phyloP scores from a whole-genome alignment of 805 yeast species.

The Suhomyces sp. region DNA sequence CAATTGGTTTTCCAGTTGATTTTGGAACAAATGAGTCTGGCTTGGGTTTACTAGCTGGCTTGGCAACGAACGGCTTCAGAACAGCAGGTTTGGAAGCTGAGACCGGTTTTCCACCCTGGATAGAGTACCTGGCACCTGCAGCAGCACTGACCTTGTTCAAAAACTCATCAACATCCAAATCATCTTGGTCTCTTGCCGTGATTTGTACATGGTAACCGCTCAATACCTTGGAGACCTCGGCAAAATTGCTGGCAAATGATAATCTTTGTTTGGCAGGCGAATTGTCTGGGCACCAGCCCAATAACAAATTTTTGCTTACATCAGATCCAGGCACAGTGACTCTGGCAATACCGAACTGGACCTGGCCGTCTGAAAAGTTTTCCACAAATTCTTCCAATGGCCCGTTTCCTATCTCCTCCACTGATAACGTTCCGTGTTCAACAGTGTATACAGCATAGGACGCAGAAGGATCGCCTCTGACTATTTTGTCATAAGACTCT shows the following conservation, averaged over 20 bases:
- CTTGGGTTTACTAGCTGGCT: conserved; percentile 31
- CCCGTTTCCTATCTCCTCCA: conserved; percentile 54
- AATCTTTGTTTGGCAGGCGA: conserved; percentile 77
- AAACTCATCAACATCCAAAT: conserved; percentile 75
- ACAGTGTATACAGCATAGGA: conserved; percentile 84
- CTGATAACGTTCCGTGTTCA: conserved; percentile 50
- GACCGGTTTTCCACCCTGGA: conserved; percentile 35
- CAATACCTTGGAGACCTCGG: conserved; percentile 66
- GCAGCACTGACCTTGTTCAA: conserved; percentile 79
- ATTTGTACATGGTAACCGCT: conserved; percentile 92
- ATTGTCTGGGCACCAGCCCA: conserved; percentile 98
- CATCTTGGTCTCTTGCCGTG: conserved; percentile 93
- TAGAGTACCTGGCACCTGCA: conserved; percentile 92
- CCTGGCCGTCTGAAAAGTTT: conserved; percentile 80
- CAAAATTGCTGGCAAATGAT: conserved; percentile 74
- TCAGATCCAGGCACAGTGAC: conserved; percentile 91
- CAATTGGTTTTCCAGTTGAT: conserved; percentile 40
- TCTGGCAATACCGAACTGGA: conserved; percentile 87
- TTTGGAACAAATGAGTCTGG: conserved; percentile 29
- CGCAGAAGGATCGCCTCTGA: conserved; percentile 66
- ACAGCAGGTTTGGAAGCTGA: conserved; percentile 11
- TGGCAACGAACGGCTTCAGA: conserved; percentile 14
- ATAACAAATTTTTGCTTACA: conserved; percentile 74
- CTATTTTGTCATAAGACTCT: conserved; percentile 71
- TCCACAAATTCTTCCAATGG: conserved; percentile 74